Percentiles rank a stretch among this genome's conserved stretches.
Evolutionary conservation across 2,329 filamentous ascomycete genomes (phyloP).

Genomic region (Cytospora piceae): DNA sequence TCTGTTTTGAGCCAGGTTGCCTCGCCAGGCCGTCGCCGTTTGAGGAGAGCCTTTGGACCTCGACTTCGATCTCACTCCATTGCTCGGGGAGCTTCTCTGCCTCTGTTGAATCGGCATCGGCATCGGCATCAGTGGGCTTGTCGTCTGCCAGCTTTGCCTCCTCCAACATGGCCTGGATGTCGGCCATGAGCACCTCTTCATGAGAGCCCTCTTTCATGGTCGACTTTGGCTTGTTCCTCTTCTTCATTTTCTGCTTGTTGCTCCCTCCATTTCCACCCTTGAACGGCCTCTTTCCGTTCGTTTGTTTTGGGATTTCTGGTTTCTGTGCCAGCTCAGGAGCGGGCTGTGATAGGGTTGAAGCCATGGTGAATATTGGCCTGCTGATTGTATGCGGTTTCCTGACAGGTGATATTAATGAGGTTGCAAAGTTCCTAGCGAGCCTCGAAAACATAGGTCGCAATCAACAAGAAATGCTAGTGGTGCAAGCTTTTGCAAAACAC

Average conservation of each 20-base stretch:
- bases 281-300: constrained; percentile 22
- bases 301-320: not conserved
- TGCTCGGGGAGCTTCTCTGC: constrained; percentile 58
- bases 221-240: constrained; percentile 59
- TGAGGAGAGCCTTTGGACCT: constrained; percentile 82
- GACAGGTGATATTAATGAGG: not conserved
- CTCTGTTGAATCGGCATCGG: constrained; percentile 34
- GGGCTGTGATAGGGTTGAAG: not conserved
- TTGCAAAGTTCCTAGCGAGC: not conserved
- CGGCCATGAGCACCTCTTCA: constrained; percentile 68
- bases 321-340: not conserved
- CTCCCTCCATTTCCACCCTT: constrained; percentile 12
- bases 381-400: not conserved
- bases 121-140: constrained; percentile 37
- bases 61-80: constrained; percentile 78
- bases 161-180: constrained; percentile 61
- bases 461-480: not conserved
- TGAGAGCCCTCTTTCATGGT: constrained; percentile 59
- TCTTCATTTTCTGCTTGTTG: constrained; percentile 53
- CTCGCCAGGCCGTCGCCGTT: constrained; percentile 89
- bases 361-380: constrained; percentile 2
- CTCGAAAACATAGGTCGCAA: not conserved
- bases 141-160: constrained; percentile 43
- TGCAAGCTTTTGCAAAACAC: not conserved
- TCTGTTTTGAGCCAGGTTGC: constrained; percentile 62